phyloP scores from a whole-genome alignment of 176 grass and related monocot species.

The Chloris gayana region DNA sequence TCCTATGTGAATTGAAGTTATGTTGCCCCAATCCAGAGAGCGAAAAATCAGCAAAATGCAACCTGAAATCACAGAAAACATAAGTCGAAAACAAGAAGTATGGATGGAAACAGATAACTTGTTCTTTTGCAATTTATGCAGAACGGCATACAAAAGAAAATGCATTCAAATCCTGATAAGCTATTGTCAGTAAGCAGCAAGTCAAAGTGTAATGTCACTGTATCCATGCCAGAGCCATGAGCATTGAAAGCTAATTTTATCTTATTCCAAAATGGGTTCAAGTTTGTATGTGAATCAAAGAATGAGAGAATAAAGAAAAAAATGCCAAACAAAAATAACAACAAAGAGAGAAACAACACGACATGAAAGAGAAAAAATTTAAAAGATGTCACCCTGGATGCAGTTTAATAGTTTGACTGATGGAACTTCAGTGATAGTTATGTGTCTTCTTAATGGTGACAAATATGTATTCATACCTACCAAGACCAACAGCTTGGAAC shows the following conservation, averaged over 20 bases:
- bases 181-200: not conserved
- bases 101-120: constrained; percentile 5
- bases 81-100: constrained; percentile 20
- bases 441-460: too few species aligned
- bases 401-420: constrained; percentile 18
- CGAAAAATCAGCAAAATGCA: constrained; percentile 98
- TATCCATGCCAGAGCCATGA: constrained; percentile 17
- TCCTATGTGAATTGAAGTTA: constrained; percentile 97
- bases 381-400: not conserved
- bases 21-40: constrained; percentile 94
- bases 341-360: too few species aligned
- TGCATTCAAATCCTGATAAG: not conserved
- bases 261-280: not conserved
- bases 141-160: constrained; percentile 15
- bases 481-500: constrained; percentile 98
- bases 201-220: not conserved
- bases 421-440: not conserved
- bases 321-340: too few species aligned
- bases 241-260: not conserved
- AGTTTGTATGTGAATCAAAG: not conserved
- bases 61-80: constrained; percentile 56
- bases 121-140: not conserved
- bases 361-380: too few species aligned
- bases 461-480: constrained; percentile 45
- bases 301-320: too few species aligned